Evolutionary conservation across 2,329 filamentous ascomycete genomes (phyloP).

Genomic region (Stylonectria norvegica): DNA sequence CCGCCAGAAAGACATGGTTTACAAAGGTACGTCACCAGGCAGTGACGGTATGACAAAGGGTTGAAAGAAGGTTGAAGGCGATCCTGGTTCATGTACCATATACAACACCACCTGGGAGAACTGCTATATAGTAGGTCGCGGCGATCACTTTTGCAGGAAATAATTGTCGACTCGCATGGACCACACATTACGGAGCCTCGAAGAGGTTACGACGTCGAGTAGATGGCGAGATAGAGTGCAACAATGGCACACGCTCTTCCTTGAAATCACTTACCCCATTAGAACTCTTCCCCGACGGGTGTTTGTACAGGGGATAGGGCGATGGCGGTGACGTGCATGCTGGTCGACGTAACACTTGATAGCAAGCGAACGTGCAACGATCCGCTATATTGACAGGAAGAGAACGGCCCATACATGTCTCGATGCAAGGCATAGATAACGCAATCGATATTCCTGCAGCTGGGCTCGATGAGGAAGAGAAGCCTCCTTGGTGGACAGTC

Average conservation of each 20-base stretch:
- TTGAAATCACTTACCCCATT: not conserved
- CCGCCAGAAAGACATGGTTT: slow-evolving; percentile 17
- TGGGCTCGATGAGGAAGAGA: not conserved
- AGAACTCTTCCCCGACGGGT: not conserved
- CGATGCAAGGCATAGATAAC: slow-evolving; percentile 10
- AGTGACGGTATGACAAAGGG: too few relatives aligned
- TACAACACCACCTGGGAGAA: not conserved
- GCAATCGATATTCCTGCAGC: too few relatives aligned
- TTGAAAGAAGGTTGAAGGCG: too few relatives aligned
- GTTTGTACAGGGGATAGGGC: not conserved
- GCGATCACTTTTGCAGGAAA: too few relatives aligned
- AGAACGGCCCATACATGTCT: too few relatives aligned
- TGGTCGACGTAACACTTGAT: too few relatives aligned
- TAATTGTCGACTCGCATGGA: not conserved
- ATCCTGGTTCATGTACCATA: not conserved
- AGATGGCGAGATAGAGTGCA: slow-evolving; percentile 2
- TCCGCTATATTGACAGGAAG: too few relatives aligned
- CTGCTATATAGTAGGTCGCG: too few relatives aligned
- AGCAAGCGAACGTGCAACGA: too few relatives aligned
- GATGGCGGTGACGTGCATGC: too few relatives aligned
- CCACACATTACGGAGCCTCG: not conserved
- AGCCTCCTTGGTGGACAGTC: slow-evolving; percentile 2
- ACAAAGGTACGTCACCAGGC: not conserved
- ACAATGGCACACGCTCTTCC: slow-evolving; percentile 1
- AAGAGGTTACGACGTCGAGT: not conserved